Percentiles rank a stretch among this genome's conserved stretches.
phyloP scores from a whole-genome alignment of 257 asterid species.

The Cinchona pubescens region DNA sequence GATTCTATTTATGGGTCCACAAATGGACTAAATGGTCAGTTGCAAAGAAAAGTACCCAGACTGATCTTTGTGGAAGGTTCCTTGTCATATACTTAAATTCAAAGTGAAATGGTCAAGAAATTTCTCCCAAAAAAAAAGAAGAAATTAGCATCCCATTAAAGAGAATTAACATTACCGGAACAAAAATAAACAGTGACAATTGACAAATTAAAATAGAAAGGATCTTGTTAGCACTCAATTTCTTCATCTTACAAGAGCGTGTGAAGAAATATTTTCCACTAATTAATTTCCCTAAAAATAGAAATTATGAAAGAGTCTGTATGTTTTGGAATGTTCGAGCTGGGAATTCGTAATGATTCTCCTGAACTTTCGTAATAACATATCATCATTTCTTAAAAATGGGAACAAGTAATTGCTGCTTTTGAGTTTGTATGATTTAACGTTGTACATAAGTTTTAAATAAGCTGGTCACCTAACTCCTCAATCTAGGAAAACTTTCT shows the following conservation, averaged over 20 bases:
- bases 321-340: background rate
- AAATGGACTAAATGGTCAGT: background rate
- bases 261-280: background rate
- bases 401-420: constrained; percentile 3
- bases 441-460: constrained; percentile 9
- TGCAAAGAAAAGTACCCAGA: background rate
- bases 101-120: background rate
- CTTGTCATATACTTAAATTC: background rate
- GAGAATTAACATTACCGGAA: no score
- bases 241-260: background rate
- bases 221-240: background rate
- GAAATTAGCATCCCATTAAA: no score
- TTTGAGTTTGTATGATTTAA: background rate
- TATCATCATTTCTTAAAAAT: background rate
- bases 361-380: background rate
- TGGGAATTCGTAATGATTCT: background rate
- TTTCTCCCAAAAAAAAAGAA: background rate
- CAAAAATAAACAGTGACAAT: no score
- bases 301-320: background rate
- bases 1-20: background rate
- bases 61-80: background rate
- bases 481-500: background rate
- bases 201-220: no score
- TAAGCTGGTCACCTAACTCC: constrained; percentile 14
- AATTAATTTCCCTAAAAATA: no score